Base-by-base conservation (phyloP, 148 eudicot species). In the Polygonum maritimum region DNA sequence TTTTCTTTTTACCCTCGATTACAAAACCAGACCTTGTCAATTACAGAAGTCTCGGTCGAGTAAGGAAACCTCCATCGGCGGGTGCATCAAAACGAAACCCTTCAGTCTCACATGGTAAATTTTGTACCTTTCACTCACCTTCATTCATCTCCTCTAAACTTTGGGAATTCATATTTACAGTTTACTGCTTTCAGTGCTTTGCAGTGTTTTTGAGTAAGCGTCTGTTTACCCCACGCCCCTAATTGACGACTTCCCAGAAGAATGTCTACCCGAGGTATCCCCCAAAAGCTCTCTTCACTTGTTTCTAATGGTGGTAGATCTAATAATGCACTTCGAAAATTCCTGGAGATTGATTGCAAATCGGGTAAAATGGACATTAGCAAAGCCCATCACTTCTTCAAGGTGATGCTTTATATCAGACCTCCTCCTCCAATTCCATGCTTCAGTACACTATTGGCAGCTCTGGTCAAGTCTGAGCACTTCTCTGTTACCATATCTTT, bases 391-490 rank as follows among this genome's bases (percentile, higher is more conserved):
- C 12, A 19, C 31, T 33, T 40, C 13, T 82, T 82, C 33, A 18
- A 82, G 1, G 10, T 58, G n/a, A 79, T 82, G 85, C 47, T 79
- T 26, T 67, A 44, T 5, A 33, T 71, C 70, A 71, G 44, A 31
- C 78, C 78, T 7, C 54, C 74, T 7, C 76, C 80, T 5, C 78
- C 76, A 19, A 41, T 70, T 16, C 69, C 80, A 22, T 77, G 78
- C 36, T 74, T 83, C 75, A 69, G 79, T 76, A 10, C 35, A 12
- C 39, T 76, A 41, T 35, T 83, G 0, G 44, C 47, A 44, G 51
- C 78, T 52, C 78, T 80, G 47, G 75, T 77, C 13, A 83, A 74
- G 76, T 38, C 21, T 71, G 77, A 71, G 73, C 33, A 71, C 18
- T 74, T 73, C 26, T 2, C 38, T 40, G 65, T 67, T 21, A 60